phyloP scores from a whole-genome alignment of 768 basidiomycete genomes.

The Porpolomopsis calyptriformis region DNA sequence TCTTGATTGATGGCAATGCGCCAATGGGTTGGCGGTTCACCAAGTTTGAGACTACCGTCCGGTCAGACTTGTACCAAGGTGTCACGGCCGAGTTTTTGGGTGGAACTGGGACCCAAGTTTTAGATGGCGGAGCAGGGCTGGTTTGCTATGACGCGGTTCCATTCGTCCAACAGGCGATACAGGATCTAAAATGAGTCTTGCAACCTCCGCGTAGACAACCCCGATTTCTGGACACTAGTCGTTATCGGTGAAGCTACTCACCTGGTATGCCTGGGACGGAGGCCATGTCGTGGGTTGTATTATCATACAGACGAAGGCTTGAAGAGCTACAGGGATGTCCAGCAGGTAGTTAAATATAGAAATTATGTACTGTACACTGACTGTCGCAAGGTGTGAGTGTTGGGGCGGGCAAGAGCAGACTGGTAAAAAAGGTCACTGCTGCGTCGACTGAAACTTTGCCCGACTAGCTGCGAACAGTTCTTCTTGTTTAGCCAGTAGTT shows the following conservation, averaged over 20 bases:
- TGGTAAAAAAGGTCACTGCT: conserved; percentile 28
- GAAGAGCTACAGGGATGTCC: conserved; percentile 36
- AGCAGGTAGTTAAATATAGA: too few relatives aligned
- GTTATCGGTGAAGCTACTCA: too few relatives aligned
- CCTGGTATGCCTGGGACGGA: too few relatives aligned
- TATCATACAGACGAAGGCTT: conserved; percentile 44
- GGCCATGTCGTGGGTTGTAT: too few relatives aligned
- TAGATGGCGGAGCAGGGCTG: conserved; percentile 28
- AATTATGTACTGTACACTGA: too few relatives aligned
- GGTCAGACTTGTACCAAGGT: conserved; percentile 48
- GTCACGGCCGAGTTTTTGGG: conserved; percentile 55
- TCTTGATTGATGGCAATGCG: conserved; percentile 48
- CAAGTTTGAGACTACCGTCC: conserved; percentile 44
- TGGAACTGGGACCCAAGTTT: conserved; percentile 24
- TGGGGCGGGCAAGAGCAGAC: too few relatives aligned
- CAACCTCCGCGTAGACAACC: too few relatives aligned
- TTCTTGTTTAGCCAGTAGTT: conserved; percentile 80
- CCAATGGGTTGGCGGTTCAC: conserved; percentile 60
- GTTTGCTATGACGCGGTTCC: conserved; percentile 34
- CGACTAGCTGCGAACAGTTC: conserved; percentile 87
- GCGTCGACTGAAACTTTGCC: conserved; percentile 61
- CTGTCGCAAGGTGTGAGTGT: background rate
- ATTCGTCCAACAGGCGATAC: conserved; percentile 39
- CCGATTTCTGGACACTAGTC: too few relatives aligned
- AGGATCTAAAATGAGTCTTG: conserved; percentile 20